Evolutionary conservation across 148 eudicot genomes (phyloP), one percentile per base, ranked within the genome.

Genomic region (Cornus controversa): DNA sequence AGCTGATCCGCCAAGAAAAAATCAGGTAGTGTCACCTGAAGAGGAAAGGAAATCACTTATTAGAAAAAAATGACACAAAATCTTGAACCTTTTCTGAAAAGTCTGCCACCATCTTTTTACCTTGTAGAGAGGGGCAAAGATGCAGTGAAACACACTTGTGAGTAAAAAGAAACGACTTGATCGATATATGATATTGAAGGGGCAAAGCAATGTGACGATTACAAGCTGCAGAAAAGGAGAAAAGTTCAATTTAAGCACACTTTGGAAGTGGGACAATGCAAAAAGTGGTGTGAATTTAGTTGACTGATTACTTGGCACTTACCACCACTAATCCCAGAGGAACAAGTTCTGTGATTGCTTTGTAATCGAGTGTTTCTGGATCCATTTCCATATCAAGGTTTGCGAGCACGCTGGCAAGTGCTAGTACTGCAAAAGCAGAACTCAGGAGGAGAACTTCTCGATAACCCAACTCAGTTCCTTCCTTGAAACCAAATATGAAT

Each of bases 1-100:
- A n/a, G n/a, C n/a, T n/a, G n/a, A n/a, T 90, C 94, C 34, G 89
- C 90, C 71, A 90, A 65, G 82, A 88, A 91, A 79, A 91, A n/a
- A n/a, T n/a, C n/a, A n/a, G n/a, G n/a, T n/a, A n/a, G n/a, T n/a
- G n/a, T n/a, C n/a, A n/a, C n/a, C n/a, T n/a, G n/a, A n/a, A n/a
- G n/a, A n/a, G n/a, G n/a, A n/a, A n/a, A n/a, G n/a, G n/a, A n/a
- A n/a, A 91, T n/a, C n/a, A n/a, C n/a, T n/a, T n/a, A n/a, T n/a
- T n/a, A n/a, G n/a, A n/a, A n/a, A n/a, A n/a, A n/a, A n/a, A 22
- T 54, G 60, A 75, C 69, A 29, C 31, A 73, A 6, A 53, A 73
- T 37, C 40, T 58, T 22, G 20, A 69, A 27, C 47, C 18, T 66
- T 24, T 28, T 73, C 45, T 40, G 8, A 40, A 4, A 40, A 40